Evolutionary conservation across 768 basidiomycete genomes (phyloP), one percentile per base, ranked within the genome.

Genomic region (Russula sp.): DNA sequence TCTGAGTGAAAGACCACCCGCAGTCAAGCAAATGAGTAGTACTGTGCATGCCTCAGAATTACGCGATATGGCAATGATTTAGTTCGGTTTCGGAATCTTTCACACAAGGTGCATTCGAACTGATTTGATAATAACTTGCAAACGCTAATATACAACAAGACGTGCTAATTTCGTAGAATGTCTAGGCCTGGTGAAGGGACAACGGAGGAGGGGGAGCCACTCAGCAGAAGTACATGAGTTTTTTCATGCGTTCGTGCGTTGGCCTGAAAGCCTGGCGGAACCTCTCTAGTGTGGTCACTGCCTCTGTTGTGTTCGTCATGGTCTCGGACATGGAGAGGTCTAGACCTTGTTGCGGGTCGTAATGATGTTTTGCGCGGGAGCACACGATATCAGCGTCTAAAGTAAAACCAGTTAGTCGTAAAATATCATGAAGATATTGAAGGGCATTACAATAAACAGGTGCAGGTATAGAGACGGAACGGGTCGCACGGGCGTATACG

Each of bases 391-490:
- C 88, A 9, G 89, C 89, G 71, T 91, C 89, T 90, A 65, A 28
- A 34, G 20, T 61, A 36, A 20, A n/a, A 28, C 10, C 18, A 22
- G 42, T 52, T 26, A 57, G 50, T 44, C 18, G 13, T 36, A 36
- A 36, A 36, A 9, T 59, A 24, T 24, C 20, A 32, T 30, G 13
- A 30, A 57, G 26, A 50, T 22, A 52, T 26, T n/a, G 38, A 53
- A 42, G 18, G 20, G 18, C 73, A 86, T 70, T 70, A 90, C 89
- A 91, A 68, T 91, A 91, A 0, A 91, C 89, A 0, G 90, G 90
- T 0, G 89, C 90, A 0, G 90, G 90, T 56, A 91, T 90, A 0
- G 90, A 91, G 1, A 91, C 90, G 0, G 89, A 88, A 26, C 90
- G 84, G 3, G 89, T 91, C 11, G 89, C 84, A 3, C 90, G 82